Base-by-base conservation (phyloP, 2,329 filamentous ascomycete species). In the Penicillium sp. region DNA sequence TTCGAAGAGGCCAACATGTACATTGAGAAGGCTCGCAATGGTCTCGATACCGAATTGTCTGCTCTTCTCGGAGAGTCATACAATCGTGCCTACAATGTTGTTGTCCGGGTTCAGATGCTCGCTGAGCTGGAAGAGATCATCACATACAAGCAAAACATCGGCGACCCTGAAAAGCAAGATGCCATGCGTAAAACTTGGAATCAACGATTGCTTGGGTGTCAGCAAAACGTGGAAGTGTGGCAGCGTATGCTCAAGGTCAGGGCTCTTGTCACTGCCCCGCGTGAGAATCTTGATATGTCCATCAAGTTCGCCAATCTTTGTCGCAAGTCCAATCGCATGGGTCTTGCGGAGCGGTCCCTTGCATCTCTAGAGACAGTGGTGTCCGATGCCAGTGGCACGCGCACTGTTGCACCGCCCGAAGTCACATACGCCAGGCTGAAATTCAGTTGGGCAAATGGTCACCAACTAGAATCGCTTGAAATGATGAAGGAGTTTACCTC, bases 271-370 rank as follows among this genome's bases (percentile, higher is more conserved):
- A 93, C 97, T 60, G 88, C 88, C 0, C 93, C 95, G 0, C 86
- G 86, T 34, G 92, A 99, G 72, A 97, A 97, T 69, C 91, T 96
- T 81, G 90, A 96, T 68, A 99, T 99, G 92, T 97, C 92, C 87
- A 97, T 99, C 80, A 99, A 99, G 73, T 99, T 97, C 72, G 91
- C 94, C 68, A 99, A 97, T 68, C 85, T 99, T 6, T 99, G 95
- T 75, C 90, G 95, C 68, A 99, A 99, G 75, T 96, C 93, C 44
- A 90, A 91, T 57, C 89, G 94, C 31, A 92, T 93, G 82, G 93
- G 94, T 10, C 84, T 99, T 48, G 94, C 94, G 0, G 94, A 99
- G 77, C 95, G 96, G 77, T 95, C 92, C 11, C 79, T 99, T 52
- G 92, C 94, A 72, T 91, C 91, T 60, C 81, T 99, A n/a, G 88